These are phyloP conservation scores for Xylaria sp. DNA, from an alignment of 2,329 filamentous ascomycete genomes.

Conservation along the genomic window DNA sequence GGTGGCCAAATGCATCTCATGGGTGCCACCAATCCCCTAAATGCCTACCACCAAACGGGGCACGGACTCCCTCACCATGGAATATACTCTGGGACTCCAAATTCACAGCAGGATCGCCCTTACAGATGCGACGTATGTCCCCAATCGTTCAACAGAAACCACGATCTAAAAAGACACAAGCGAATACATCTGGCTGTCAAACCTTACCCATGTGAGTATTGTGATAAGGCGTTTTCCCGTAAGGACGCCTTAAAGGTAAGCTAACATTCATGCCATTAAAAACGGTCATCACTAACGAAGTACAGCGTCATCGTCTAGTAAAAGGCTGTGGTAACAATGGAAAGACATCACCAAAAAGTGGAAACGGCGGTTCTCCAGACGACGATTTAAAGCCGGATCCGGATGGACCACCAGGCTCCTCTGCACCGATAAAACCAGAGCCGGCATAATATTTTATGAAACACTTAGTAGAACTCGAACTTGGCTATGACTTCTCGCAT, in stretches of 20 bases:
- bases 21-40: slow-evolving; percentile 64
- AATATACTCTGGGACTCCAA: slow-evolving; percentile 69
- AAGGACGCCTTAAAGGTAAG: slow-evolving; percentile 97
- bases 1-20: slow-evolving; percentile 78
- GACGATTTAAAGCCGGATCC: slow-evolving; percentile 42
- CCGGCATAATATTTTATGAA: slow-evolving; percentile 23
- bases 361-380: slow-evolving; percentile 38
- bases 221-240: slow-evolving; percentile 95
- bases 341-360: slow-evolving; percentile 44
- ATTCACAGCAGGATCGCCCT: slow-evolving; percentile 76
- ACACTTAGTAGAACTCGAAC: not conserved
- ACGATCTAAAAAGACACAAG: slow-evolving; percentile 96
- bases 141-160: slow-evolving; percentile 95
- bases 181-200: slow-evolving; percentile 95
- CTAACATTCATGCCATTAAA: slow-evolving; percentile 3
- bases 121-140: slow-evolving; percentile 95
- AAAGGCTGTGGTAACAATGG: slow-evolving; percentile 67
- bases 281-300: slow-evolving; percentile 36
- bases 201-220: slow-evolving; percentile 90
- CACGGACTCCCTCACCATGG: slow-evolving; percentile 60
- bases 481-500: slow-evolving; percentile 4
- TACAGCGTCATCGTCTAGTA: slow-evolving; percentile 70
- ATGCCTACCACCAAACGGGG: slow-evolving; percentile 62
- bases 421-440: slow-evolving; percentile 39
- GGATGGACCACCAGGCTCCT: slow-evolving; percentile 32